Base-by-base conservation (phyloP, 345 rosid genomes). In the Hypericum perforatum region DNA sequence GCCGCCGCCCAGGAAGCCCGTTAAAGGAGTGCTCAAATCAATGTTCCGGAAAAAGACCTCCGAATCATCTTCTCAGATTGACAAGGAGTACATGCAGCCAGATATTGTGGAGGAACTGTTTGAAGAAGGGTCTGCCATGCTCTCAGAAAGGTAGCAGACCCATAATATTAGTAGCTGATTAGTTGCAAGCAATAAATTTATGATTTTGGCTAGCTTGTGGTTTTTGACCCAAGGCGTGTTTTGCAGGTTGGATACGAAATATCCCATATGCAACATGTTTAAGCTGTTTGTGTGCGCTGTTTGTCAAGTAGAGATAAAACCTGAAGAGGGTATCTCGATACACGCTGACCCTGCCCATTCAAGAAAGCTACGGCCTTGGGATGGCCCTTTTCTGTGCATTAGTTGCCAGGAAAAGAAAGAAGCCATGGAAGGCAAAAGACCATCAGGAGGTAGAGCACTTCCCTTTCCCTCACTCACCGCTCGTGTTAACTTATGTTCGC, bases 401-500 rank as follows among this genome's bases (percentile, higher is more conserved):
- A 94, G 87, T 77, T 94, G 99, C 81, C 99, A 94, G 70, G 84
- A 89, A 61, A 94, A 89, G 74, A 94, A 75, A 76, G 97, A 89
- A 59, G 91, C 91, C 63, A 94, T 94, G 97, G 99, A 94, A 84
- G 95, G 99, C 53, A 94, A 74, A 74, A 75, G 87, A 78, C 70
- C 75, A 8, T 74, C 76, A 6, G 85, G 95, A 78, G 89, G 99
- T 94, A 74, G 53, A 54, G 11, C 15, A 57, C 16, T 47, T 50
- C 41, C 39, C 44, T 8, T 8, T 11, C 40, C 43, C 61, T 16
- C 46, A 43, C 15, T 44, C 11, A n/a, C 41, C n/a, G 16, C 16
- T 12, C 15, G 5, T 56, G 11, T 60, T 32, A 6, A 48, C 41
- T 16, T 67, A 62, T 53, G 65, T 63, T 38, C 16, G 45, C 56